phyloP scores from a whole-genome alignment of 495 filamentous ascomycete species.

The Penicillium fimorum region DNA sequence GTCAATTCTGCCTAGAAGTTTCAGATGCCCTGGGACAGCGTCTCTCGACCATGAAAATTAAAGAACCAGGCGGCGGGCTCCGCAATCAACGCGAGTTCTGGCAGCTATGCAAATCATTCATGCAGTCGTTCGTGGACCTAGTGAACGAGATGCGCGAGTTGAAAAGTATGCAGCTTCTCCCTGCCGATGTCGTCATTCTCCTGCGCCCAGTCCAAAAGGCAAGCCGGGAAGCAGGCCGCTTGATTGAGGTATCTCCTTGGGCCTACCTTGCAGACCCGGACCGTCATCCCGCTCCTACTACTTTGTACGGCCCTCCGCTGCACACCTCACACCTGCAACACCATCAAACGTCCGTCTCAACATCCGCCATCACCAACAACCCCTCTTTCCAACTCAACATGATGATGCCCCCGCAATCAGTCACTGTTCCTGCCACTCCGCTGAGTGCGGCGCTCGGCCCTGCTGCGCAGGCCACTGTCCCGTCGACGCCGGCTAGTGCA shows the following conservation, averaged over 20 bases:
- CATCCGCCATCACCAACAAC: slow-evolving; percentile 26
- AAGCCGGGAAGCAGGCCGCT: slow-evolving; percentile 69
- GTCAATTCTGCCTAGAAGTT: slow-evolving; percentile 59
- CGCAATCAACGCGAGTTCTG: slow-evolving; percentile 78
- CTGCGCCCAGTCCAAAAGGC: slow-evolving; percentile 74
- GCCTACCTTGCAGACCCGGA: slow-evolving; percentile 47
- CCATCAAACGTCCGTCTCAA: slow-evolving; percentile 31
- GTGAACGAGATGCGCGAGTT: slow-evolving; percentile 69
- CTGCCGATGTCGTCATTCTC: slow-evolving; percentile 63
- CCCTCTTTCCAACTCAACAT: slow-evolving; percentile 30
- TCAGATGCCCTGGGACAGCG: slow-evolving; percentile 66
- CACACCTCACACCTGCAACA: slow-evolving; percentile 37
- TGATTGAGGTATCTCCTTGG: slow-evolving; percentile 80
- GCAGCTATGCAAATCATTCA: slow-evolving; percentile 74
- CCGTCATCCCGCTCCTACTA: slow-evolving; percentile 29
- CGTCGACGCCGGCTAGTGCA: slow-evolving; percentile 70
- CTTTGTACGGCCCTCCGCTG: slow-evolving; percentile 42
- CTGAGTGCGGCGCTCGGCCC: slow-evolving; percentile 83
- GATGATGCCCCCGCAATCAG: slow-evolving; percentile 40
- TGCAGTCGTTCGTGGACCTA: slow-evolving; percentile 72
- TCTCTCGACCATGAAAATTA: slow-evolving; percentile 76
- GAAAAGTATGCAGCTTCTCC: slow-evolving; percentile 60
- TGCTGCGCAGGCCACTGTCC: slow-evolving; percentile 85
- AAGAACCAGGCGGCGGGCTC: slow-evolving; percentile 67
- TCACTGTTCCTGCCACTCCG: slow-evolving; percentile 61